Evolutionary conservation across 768 basidiomycete species (phyloP).

Genomic region (Termitomyces sp.): DNA sequence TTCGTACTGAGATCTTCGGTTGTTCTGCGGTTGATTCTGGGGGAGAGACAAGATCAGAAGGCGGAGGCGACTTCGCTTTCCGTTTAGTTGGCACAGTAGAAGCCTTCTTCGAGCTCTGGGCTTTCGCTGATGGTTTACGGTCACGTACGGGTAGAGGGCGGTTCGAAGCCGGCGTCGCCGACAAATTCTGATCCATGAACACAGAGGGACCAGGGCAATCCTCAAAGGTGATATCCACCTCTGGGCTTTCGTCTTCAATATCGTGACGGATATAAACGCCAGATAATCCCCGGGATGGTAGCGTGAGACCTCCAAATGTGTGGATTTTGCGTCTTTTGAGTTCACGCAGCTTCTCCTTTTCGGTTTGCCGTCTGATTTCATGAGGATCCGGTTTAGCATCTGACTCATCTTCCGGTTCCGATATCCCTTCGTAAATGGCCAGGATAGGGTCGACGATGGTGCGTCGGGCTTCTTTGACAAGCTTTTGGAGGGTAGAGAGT

Average conservation of each 20-base stretch:
- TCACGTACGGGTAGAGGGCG: not conserved
- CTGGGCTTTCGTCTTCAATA: slow-evolving; percentile 53
- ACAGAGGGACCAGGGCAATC: not conserved
- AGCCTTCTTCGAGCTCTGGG: not conserved
- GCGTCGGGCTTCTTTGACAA: slow-evolving; percentile 30
- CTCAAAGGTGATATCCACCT: slow-evolving; percentile 48
- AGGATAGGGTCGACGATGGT: slow-evolving; percentile 48
- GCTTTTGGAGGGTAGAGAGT: slow-evolving; percentile 15
- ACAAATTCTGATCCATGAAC: not conserved
- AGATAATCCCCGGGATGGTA: slow-evolving; percentile 19
- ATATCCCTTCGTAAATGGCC: slow-evolving; percentile 24
- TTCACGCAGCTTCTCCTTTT: slow-evolving; percentile 49
- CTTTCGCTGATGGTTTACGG: slow-evolving; percentile 2
- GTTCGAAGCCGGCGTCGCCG: not conserved
- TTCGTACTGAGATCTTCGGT: not conserved
- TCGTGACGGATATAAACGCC: slow-evolving; percentile 54
- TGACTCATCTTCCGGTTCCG: slow-evolving; percentile 32
- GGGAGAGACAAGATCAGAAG: not conserved
- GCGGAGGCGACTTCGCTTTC: not conserved
- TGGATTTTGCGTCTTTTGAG: slow-evolving; percentile 49
- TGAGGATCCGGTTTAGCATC: slow-evolving; percentile 35
- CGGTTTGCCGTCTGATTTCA: slow-evolving; percentile 35
- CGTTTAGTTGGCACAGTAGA: not conserved
- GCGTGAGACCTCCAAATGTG: slow-evolving; percentile 25
- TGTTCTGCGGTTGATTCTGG: not conserved